Conservation (phyloP, 768 basidiomycete species). For the Galerina sulciceps region DNA sequence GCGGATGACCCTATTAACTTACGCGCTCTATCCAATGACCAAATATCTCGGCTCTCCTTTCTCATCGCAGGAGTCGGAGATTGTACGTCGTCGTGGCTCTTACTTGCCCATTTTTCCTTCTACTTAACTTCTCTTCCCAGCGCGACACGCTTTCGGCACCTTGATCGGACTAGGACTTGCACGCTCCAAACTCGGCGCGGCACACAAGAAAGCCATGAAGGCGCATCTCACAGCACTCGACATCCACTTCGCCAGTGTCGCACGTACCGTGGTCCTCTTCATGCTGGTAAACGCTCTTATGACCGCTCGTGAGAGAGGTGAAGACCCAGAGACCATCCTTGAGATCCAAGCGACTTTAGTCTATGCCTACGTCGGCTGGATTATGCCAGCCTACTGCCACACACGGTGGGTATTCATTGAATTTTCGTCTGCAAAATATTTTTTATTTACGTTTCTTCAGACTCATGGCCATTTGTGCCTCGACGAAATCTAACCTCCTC, state of each 20-base stretch:
- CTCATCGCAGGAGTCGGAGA: conserved; percentile 32
- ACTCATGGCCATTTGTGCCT: neutral
- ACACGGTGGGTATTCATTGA: conserved; percentile 12
- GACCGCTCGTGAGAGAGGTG: conserved; percentile 6
- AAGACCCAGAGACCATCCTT: conserved; percentile 4
- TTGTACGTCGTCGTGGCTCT: conserved; percentile 11
- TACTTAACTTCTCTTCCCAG: neutral
- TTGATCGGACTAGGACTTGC: conserved; percentile 25
- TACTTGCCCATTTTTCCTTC: neutral
- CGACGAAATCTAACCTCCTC: conserved; percentile 9
- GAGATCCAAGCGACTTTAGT: conserved; percentile 29
- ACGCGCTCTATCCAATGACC: conserved; percentile 11
- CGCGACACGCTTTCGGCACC: conserved; percentile 29
- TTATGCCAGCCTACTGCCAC: conserved; percentile 25
- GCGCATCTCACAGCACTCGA: neutral
- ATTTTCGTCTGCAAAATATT: neutral
- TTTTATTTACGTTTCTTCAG: neutral
- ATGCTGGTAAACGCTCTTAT: neutral
- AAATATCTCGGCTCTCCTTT: conserved; percentile 23
- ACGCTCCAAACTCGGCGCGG: conserved; percentile 16
- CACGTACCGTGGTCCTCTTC: neutral
- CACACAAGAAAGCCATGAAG: conserved; percentile 17
- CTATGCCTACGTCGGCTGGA: conserved; percentile 22
- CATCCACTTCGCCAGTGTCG: neutral
- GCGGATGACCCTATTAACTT: conserved; percentile 24